These are phyloP conservation scores for Echinochloa phyllopogon DNA, from an alignment of 176 grass and related monocot species.

Conservation along the genomic window DNA sequence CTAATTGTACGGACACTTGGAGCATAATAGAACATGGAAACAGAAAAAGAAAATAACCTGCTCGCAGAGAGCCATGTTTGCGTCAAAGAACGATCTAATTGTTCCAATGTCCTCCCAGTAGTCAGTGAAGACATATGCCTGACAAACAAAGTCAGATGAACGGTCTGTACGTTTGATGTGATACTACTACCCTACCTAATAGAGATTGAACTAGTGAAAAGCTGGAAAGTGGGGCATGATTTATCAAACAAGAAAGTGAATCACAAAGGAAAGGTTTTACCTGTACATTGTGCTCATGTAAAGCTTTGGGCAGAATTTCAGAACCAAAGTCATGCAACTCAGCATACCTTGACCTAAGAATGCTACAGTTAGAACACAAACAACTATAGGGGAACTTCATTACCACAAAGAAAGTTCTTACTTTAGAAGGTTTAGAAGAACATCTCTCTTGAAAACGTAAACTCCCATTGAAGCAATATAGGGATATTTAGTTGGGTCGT, in stretches of 20 bases:
- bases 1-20: neutral
- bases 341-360: slow-evolving; percentile 66
- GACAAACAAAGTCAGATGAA: slow-evolving; percentile 5
- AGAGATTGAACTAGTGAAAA: neutral
- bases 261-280: slow-evolving; percentile 30
- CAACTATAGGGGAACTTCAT: slow-evolving; percentile 51
- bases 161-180: slow-evolving; percentile 20
- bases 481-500: slow-evolving; percentile 46
- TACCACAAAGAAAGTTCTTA: slow-evolving; percentile 48
- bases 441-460: slow-evolving; percentile 76
- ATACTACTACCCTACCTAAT: neutral
- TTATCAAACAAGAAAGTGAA: slow-evolving; percentile 5
- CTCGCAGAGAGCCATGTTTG: slow-evolving; percentile 78
- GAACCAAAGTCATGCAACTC: slow-evolving; percentile 77
- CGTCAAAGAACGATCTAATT: slow-evolving; percentile 79
- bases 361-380: slow-evolving; percentile 26
- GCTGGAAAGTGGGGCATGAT: neutral
- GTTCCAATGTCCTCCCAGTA: slow-evolving; percentile 94
- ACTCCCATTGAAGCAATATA: slow-evolving; percentile 89
- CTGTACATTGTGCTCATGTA: slow-evolving; percentile 72
- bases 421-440: slow-evolving; percentile 68
- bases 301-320: slow-evolving; percentile 72
- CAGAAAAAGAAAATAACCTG: slow-evolving; percentile 43
- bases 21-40: neutral
- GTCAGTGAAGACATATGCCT: slow-evolving; percentile 74